Conservation (phyloP, 257 asterid genomes). For the Coffea canephora region DNA sequence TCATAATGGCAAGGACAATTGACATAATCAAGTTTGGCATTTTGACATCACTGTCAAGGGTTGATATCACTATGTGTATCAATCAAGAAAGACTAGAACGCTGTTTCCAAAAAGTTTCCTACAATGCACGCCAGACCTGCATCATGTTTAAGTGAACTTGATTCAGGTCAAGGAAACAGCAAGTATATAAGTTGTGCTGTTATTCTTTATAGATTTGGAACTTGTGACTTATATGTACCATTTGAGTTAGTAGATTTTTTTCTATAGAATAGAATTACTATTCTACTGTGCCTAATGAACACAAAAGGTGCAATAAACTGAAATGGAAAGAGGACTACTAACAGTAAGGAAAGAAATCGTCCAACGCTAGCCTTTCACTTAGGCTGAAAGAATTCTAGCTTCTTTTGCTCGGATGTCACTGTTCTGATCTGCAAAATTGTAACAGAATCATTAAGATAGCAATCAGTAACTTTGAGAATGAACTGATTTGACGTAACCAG, state of each 20-base stretch:
- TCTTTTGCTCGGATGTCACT: conserved; percentile 22
- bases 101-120: conserved; percentile 63
- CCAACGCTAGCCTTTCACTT: conserved; percentile 46
- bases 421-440: conserved; percentile 26
- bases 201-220: no score
- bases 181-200: no score
- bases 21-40: conserved; percentile 59
- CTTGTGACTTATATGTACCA: no score
- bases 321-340: conserved; percentile 6
- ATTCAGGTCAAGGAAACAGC: no score
- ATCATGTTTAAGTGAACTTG: background rate
- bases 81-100: conserved; percentile 66
- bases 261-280: no score
- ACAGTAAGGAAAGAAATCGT: conserved; percentile 52
- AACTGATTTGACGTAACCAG: background rate
- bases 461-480: no score
- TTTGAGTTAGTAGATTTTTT: no score
- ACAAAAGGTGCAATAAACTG: no score
- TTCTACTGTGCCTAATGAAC: no score
- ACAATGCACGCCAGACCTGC: conserved; percentile 73
- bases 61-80: conserved; percentile 71
- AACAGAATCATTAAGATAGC: background rate
- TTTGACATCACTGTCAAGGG: conserved; percentile 40
- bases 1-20: conserved; percentile 44
- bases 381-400: conserved; percentile 24